A percentile compares a stretch with the other conserved stretches of the same genome.
These are phyloP conservation scores for Salvia miltiorrhiza DNA, from an alignment of 257 asterid species.

Conservation along the genomic window DNA sequence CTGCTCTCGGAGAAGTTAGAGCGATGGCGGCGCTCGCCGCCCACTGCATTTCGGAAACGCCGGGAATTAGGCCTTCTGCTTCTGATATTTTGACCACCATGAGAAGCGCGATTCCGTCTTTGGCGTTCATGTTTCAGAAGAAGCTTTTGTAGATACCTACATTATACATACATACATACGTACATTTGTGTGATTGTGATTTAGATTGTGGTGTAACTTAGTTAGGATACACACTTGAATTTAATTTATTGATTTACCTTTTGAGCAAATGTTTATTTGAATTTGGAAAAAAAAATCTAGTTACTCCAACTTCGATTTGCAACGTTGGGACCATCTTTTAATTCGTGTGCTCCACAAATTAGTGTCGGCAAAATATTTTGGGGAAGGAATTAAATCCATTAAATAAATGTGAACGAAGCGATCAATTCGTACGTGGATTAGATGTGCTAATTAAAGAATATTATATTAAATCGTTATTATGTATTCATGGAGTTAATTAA, in stretches of 20 bases:
- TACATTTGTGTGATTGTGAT: too few relatives aligned
- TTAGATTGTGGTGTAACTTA: too few relatives aligned
- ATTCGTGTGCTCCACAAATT: neutral
- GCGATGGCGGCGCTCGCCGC: conserved; percentile 47
- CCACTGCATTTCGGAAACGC: conserved; percentile 43
- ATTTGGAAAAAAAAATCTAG: neutral
- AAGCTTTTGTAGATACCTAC: neutral
- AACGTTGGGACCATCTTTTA: too few relatives aligned
- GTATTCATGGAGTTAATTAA: too few relatives aligned
- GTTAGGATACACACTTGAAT: neutral
- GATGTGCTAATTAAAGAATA: too few relatives aligned
- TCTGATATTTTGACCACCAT: conserved; percentile 35
- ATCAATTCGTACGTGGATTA: neutral
- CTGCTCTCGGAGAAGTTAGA: conserved; percentile 46
- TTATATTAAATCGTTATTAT: too few relatives aligned
- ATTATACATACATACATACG: too few relatives aligned
- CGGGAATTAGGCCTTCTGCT: conserved; percentile 58
- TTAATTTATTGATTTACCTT: neutral
- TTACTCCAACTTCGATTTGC: neutral
- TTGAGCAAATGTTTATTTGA: neutral
- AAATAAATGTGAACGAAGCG: neutral
- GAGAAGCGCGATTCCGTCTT: conserved; percentile 25
- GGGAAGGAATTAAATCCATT: neutral
- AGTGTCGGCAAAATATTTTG: neutral
- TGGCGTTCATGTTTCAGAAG: neutral